These are phyloP conservation scores for Taxawa tesnikishii DNA, from an alignment of 2,329 filamentous ascomycete genomes.

Conservation along the genomic window DNA sequence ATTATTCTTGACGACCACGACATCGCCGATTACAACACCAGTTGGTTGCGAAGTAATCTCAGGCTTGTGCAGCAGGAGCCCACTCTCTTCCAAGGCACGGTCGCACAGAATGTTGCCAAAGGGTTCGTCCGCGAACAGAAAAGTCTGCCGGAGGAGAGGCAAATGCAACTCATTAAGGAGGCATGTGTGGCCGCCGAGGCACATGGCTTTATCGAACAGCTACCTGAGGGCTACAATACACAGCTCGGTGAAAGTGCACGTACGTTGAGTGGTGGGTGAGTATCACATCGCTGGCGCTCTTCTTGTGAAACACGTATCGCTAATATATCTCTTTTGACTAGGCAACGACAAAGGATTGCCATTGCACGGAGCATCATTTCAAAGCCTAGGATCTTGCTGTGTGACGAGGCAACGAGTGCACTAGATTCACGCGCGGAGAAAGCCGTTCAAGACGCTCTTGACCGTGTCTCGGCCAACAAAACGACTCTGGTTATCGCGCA, in stretches of 20 bases:
- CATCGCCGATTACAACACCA: constrained; percentile 16
- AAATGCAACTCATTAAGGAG: constrained; percentile 18
- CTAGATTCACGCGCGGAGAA: constrained; percentile 21
- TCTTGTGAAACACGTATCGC: too few relatives aligned
- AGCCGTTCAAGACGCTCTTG: constrained; percentile 20
- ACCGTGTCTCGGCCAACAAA: constrained; percentile 17
- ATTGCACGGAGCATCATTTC: constrained; percentile 24
- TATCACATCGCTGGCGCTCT: too few relatives aligned
- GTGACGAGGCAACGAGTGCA: constrained; percentile 25
- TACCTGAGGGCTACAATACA: constrained; percentile 22
- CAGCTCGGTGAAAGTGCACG: constrained; percentile 20
- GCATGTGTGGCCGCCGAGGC: constrained; percentile 22
- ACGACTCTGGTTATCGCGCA: constrained; percentile 31
- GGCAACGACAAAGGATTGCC: constrained; percentile 22
- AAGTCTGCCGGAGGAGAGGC: constrained; percentile 13
- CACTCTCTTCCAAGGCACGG: constrained; percentile 20
- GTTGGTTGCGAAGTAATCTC: constrained; percentile 20
- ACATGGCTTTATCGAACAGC: constrained; percentile 22
- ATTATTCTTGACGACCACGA: constrained; percentile 21
- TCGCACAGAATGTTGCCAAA: constrained; percentile 23
- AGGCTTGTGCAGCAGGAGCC: constrained; percentile 25
- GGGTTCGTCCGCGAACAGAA: constrained; percentile 18
- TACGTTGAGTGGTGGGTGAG: constrained; percentile 22
- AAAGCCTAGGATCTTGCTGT: constrained; percentile 20
- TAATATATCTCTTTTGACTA: too few relatives aligned